A percentile compares a stretch with the other conserved stretches of the same genome.
phyloP scores from a whole-genome alignment of 1,284 basidiomycete species.

The Cutaneotrichosporon mucoides region DNA sequence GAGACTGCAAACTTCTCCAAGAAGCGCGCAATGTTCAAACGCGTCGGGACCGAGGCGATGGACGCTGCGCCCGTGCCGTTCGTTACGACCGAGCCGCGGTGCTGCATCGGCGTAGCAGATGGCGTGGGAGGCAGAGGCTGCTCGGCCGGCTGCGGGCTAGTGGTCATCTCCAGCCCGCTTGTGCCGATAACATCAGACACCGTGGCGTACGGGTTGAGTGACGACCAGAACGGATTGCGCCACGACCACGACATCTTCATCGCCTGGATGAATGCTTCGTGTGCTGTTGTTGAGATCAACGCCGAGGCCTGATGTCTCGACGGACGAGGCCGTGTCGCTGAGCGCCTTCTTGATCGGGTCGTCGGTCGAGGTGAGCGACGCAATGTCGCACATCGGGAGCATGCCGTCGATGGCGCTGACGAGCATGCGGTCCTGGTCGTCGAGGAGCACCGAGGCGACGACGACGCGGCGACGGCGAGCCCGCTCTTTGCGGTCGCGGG shows the following conservation, averaged over 20 bases:
- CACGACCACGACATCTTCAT: conserved; percentile 50
- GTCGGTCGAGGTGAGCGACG: conserved; percentile 30
- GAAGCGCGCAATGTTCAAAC: conserved; percentile 40
- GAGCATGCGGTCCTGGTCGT: conserved; percentile 47
- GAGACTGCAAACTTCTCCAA: conserved; percentile 44
- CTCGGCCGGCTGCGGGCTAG: background rate
- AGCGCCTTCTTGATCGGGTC: conserved; percentile 4
- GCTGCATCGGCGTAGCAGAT: background rate
- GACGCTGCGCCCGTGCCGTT: conserved; percentile 7
- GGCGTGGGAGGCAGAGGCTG: too few species aligned
- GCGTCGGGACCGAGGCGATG: conserved; percentile 3
- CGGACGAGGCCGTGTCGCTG: conserved; percentile 3
- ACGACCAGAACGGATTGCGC: conserved; percentile 36
- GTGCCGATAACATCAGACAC: background rate
- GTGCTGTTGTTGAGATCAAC: conserved; percentile 48
- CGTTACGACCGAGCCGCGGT: conserved; percentile 11
- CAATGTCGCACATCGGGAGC: conserved; percentile 50
- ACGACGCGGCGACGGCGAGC: conserved; percentile 50
- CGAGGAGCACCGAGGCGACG: conserved; percentile 49
- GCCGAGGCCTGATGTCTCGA: conserved; percentile 39
- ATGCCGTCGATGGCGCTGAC: conserved; percentile 51
- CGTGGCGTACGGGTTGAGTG: conserved; percentile 22
- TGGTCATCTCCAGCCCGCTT: background rate
- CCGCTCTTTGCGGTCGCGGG: conserved; percentile 41
- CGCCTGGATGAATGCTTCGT: conserved; percentile 51